phyloP scores from a whole-genome alignment of 2,329 filamentous ascomycete genomes.

The Phyllosticta citribraziliensis region DNA sequence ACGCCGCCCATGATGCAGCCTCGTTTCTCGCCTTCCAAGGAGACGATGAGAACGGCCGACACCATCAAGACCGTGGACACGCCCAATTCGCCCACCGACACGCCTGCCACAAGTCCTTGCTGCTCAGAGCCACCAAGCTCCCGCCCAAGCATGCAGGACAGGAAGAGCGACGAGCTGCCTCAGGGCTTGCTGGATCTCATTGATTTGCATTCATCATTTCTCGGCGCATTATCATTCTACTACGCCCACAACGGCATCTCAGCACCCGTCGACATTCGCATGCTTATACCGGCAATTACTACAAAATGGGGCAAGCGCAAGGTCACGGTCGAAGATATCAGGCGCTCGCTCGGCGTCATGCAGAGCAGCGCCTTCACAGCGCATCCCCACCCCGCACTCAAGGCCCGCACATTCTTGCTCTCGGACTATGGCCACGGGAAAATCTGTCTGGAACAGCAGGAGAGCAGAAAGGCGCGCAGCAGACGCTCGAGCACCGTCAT shows the following conservation, averaged over 20 bases:
- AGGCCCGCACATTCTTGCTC: constrained; percentile 25
- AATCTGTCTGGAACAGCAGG: constrained; percentile 31
- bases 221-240: constrained; percentile 40
- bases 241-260: constrained; percentile 40
- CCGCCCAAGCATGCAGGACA: constrained; percentile 11
- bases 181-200: constrained; percentile 34
- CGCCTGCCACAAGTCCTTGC: constrained; percentile 19
- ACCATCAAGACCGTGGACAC: constrained; percentile 4
- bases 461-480: constrained; percentile 19
- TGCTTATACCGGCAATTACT: constrained; percentile 31
- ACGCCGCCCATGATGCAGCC: not conserved
- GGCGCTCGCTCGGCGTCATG: constrained; percentile 35
- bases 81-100: constrained; percentile 17
- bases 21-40: not conserved
- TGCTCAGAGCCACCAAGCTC: not conserved
- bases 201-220: constrained; percentile 38
- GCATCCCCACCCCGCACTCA: constrained; percentile 11
- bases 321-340: constrained; percentile 37
- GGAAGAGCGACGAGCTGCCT: constrained; percentile 22
- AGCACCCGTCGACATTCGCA: constrained; percentile 32
- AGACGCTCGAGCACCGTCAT: constrained; percentile 13
- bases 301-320: constrained; percentile 37
- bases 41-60: not conserved
- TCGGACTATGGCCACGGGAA: constrained; percentile 34
- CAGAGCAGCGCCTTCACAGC: not conserved